Conservation (phyloP, 345 rosid species). For the Brassica nigra region DNA sequence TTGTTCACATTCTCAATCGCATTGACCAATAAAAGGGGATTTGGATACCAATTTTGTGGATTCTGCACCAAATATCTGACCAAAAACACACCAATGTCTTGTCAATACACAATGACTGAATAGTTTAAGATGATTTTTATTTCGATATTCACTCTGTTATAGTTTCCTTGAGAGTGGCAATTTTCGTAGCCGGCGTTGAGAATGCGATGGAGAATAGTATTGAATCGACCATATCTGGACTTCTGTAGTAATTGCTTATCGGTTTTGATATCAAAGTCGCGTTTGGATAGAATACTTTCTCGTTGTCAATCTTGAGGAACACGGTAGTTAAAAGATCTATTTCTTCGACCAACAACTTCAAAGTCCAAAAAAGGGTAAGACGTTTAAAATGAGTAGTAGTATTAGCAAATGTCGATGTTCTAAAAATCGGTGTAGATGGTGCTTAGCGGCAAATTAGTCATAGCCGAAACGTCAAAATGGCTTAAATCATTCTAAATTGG, state of each 20-base stretch:
- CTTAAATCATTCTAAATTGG: too few species aligned
- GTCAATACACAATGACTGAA: neutral
- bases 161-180: slow-evolving; percentile 60
- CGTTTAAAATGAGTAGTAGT: neutral
- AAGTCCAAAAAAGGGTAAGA: neutral
- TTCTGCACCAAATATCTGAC: slow-evolving; percentile 53
- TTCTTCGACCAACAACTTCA: slow-evolving; percentile 86
- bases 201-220: slow-evolving; percentile 75
- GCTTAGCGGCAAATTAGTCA: too few species aligned
- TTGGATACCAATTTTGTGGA: slow-evolving; percentile 48
- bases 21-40: slow-evolving; percentile 45
- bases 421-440: too few species aligned
- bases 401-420: neutral
- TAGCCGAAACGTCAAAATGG: too few species aligned
- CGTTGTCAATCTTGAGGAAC: slow-evolving; percentile 74
- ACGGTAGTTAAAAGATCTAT: slow-evolving; percentile 83
- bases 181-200: slow-evolving; percentile 59
- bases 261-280: slow-evolving; percentile 70
- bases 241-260: slow-evolving; percentile 76
- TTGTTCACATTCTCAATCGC: slow-evolving; percentile 62
- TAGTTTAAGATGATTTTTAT: neutral
- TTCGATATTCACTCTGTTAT: slow-evolving; percentile 53
- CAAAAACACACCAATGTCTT: slow-evolving; percentile 2
- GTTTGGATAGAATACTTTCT: slow-evolving; percentile 85
- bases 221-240: slow-evolving; percentile 86